Conservation (phyloP, 176 grass and related monocot genomes). For the Pontederia crassipes region DNA sequence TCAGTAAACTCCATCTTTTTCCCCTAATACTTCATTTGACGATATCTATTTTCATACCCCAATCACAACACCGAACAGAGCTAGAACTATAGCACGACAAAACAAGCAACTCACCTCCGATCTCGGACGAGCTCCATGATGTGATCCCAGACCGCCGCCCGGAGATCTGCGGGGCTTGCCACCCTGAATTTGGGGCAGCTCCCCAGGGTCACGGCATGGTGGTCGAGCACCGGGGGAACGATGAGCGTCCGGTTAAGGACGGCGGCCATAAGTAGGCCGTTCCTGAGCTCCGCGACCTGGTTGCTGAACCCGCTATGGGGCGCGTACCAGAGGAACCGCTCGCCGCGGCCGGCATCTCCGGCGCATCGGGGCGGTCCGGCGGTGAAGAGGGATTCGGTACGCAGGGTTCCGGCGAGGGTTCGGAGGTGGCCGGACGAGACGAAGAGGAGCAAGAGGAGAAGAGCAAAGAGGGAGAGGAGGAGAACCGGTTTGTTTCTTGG, state of each 20-base stretch:
- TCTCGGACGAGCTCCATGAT: conserved; percentile 57
- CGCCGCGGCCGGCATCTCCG: conserved; percentile 20
- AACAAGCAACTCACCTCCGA: conserved; percentile 33
- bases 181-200: conserved; percentile 97
- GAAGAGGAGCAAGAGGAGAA: conserved; percentile 36
- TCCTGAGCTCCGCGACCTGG: conserved; percentile 76
- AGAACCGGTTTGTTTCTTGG: conserved; percentile 23
- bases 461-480: conserved; percentile 23
- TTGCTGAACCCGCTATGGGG: conserved; percentile 96
- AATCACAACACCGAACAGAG: background rate
- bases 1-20: no score
- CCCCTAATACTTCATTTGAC: no score
- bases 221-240: conserved; percentile 77
- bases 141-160: conserved; percentile 68
- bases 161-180: conserved; percentile 42
- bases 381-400: background rate
- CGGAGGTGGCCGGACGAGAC: conserved; percentile 28
- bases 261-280: conserved; percentile 59
- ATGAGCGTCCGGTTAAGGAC: conserved; percentile 83
- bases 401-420: conserved; percentile 14
- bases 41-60: background rate
- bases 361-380: conserved; percentile 17
- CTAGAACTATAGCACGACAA: background rate
- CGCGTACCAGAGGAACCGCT: conserved; percentile 89
- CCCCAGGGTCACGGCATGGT: conserved; percentile 84